Evolutionary conservation across 371 early-diverging fungal species (phyloP), one percentile per base, ranked within the genome.

Genomic region (Racocetra persica): DNA sequence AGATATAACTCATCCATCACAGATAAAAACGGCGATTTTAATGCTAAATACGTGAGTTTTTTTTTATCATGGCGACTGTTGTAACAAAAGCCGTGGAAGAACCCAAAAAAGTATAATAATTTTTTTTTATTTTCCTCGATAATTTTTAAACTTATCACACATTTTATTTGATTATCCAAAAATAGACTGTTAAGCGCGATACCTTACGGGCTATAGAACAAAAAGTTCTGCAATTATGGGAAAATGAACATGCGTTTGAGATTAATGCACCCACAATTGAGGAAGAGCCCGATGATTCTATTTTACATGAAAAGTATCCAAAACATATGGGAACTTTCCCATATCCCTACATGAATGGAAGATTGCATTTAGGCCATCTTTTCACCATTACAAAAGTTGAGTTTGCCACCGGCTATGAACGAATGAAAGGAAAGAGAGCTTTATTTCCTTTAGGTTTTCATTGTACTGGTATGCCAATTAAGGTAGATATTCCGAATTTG

Each of bases 381-480:
- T 99, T 99, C 87, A 94, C 98, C 2, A 85, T 99, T 77, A 96
- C 98, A 72, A 99, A 99, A 88, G 92, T 94, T 75, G 99, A 99
- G 83, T 99, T 99, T 86, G 93, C 96, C 24, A 89, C 92, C 14
- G 96, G 98, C 62, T 99, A 95, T 87, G 94, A 98, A 82, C 92
- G 97, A 81, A 86, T 99, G 85, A 90, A 95, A 87, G 99, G 99
- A 66, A 98, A 96, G 88, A 92, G 94, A 71, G 96, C 94, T 65
- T 90, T 99, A 78, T 97, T 99, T 80, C 99, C 99, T 38, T 96
- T 99, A 84, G 98, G 98, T 59, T 99, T 99, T 92, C 99, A 99
- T 86, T 96, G 96, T 82, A 99, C 99, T 5, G 99, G 99, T 78
- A 99, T 99, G 99, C 99, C 99, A 57, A 99, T 99, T 88, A 98